These are phyloP conservation scores for Castanea mollissima DNA, from an alignment of 306 rosid species.

Conservation along the genomic window DNA sequence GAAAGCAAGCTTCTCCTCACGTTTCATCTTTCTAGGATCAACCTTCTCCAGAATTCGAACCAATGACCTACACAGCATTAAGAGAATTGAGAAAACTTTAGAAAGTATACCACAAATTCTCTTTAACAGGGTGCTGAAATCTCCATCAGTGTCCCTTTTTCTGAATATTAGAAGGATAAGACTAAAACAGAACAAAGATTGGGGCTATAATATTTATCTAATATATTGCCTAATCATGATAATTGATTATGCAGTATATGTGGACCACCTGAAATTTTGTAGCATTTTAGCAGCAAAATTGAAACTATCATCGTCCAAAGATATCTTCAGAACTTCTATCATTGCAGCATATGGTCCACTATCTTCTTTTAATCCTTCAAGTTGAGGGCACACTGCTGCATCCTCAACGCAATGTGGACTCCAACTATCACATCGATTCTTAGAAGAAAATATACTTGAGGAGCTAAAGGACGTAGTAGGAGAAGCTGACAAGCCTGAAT, in stretches of 20 bases:
- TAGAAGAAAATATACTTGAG: constrained; percentile 32
- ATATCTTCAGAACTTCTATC: constrained; percentile 34
- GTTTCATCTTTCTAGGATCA: constrained; percentile 35
- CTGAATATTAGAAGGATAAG: neutral
- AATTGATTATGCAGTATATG: neutral
- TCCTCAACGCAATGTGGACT: constrained; percentile 31
- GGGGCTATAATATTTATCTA: neutral
- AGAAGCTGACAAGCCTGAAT: constrained; percentile 14
- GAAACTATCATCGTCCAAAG: constrained; percentile 28
- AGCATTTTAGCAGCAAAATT: constrained; percentile 31
- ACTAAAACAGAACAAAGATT: neutral
- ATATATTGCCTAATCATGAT: neutral
- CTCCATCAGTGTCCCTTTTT: neutral
- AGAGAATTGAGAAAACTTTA: neutral
- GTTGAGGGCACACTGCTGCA: neutral
- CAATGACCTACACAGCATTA: constrained; percentile 28
- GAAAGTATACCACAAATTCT: neutral
- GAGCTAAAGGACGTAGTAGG: constrained; percentile 31
- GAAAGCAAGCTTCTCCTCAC: constrained; percentile 43
- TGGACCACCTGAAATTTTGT: constrained; percentile 30
- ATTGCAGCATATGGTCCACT: constrained; percentile 16
- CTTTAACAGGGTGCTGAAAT: neutral
- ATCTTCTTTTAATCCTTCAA: constrained; percentile 5
- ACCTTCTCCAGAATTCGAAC: constrained; percentile 35
- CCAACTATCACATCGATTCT: constrained; percentile 31